These are phyloP conservation scores for Albugo laibachii DNA, from an alignment of 352 stramenopile genomes.

Conservation along the genomic window DNA sequence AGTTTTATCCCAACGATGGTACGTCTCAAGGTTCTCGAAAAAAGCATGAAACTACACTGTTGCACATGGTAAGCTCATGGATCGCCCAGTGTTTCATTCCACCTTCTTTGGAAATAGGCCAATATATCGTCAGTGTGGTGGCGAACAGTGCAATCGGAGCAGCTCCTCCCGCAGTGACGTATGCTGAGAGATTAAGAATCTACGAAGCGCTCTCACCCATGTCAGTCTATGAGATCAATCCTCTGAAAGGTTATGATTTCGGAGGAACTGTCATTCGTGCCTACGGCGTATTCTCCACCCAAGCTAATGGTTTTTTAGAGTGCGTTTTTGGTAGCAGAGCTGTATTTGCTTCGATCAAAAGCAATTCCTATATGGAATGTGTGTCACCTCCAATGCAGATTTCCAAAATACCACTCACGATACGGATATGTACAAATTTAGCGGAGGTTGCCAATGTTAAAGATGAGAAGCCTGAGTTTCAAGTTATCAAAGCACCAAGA, in stretches of 20 bases:
- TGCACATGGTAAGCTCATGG: too few relatives aligned
- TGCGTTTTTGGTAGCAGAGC: constrained; percentile 20
- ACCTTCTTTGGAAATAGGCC: too few relatives aligned
- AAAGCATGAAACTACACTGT: too few relatives aligned
- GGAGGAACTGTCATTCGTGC: constrained; percentile 22
- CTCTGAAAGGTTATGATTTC: constrained; percentile 10
- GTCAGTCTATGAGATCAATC: constrained; percentile 15
- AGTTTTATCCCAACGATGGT: constrained; percentile 13
- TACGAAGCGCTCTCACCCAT: constrained; percentile 15
- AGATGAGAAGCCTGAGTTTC: constrained; percentile 7
- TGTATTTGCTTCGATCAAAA: constrained; percentile 8
- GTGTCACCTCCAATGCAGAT: constrained; percentile 8
- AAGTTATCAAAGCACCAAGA: constrained; percentile 10
- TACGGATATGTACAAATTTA: constrained; percentile 2
- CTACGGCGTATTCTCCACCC: constrained; percentile 15
- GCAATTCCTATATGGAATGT: constrained; percentile 16
- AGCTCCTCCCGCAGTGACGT: too few relatives aligned
- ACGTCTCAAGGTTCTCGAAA: constrained; percentile 2
- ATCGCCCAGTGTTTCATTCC: too few relatives aligned
- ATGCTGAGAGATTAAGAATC: too few relatives aligned
- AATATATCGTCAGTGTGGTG: too few relatives aligned
- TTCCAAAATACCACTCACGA: not conserved
- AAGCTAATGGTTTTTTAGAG: constrained; percentile 10
- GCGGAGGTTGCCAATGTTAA: constrained; percentile 12
- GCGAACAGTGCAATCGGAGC: too few relatives aligned